Evolutionary conservation across 352 stramenopile species (phyloP), one percentile per base, ranked within the genome.

Genomic region (Globisporangium splendens): DNA sequence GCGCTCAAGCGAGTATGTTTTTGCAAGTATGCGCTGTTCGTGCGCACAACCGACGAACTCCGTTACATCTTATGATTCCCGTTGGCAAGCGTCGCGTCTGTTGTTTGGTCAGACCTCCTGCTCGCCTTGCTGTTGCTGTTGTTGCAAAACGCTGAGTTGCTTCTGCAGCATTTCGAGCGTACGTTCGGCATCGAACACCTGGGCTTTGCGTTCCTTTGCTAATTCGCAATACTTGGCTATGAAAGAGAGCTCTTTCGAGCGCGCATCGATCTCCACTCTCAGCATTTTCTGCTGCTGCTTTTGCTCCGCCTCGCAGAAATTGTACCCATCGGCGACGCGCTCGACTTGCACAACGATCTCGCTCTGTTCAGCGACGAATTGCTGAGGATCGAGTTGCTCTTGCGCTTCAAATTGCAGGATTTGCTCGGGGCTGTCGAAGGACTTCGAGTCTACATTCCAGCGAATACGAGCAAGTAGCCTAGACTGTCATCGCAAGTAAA

Each of bases 241-340:
- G 3, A 62, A 64, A 41, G 63, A 63, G 3, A 86, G 64, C 53
- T 83, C 72, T n/a, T 67, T 53, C 5, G 56, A 43, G 22, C 61
- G 62, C 21, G 63, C 28, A 5, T 62, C 56, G 68, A 85, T 79
- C 31, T 83, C 66, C 3, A 47, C 41, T 18, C 75, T 70, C 21
- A 89, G 48, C 39, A 70, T 59, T 50, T 87, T 87, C 54, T 86
- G 77, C 7, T 57, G 61, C 46, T 86, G 72, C 22, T 71, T 77
- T 31, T 83, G 66, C 52, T 72, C 62, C 10, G 79, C 67, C 38
- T 89, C 79, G 14, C 56, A 24, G 55, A 79, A 66, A 55, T 79
- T 81, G 53, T 72, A 63, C 24, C 53, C 53, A 39, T 69, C 57
- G 1, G 74, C 62, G 8, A 54, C 64, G 12, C 50, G 48, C 46